Evolutionary conservation across 2,329 filamentous ascomycete genomes (phyloP).

Genomic region (Didymella sp.): DNA sequence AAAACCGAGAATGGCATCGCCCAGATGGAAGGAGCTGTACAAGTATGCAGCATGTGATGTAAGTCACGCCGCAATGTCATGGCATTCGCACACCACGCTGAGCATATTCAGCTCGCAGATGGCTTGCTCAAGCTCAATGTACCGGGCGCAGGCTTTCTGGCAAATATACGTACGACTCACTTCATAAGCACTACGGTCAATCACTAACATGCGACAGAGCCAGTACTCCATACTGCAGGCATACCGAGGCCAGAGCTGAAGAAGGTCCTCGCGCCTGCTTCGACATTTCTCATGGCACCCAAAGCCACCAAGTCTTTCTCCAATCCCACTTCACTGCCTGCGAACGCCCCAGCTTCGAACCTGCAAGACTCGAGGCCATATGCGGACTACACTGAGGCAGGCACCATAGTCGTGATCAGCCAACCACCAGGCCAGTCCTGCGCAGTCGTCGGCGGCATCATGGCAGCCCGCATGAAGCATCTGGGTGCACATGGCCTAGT

Average conservation of each 20-base stretch:
- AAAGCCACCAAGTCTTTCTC: conserved; percentile 59
- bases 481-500: conserved; percentile 67
- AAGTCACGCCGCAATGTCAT: conserved; percentile 5
- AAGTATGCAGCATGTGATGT: conserved; percentile 47
- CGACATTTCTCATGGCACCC: conserved; percentile 68
- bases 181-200: conserved; percentile 5
- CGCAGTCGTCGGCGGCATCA: conserved; percentile 78
- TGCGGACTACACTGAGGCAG: conserved; percentile 68
- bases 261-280: conserved; percentile 61
- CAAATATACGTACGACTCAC: conserved; percentile 63
- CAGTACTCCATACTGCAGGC: conserved; percentile 34
- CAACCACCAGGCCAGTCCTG: conserved; percentile 71
- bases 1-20: conserved; percentile 29
- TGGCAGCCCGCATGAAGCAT: conserved; percentile 72
- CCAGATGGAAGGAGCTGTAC: conserved; percentile 42
- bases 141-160: conserved; percentile 69
- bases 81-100: conserved; percentile 13
- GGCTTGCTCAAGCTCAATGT: conserved; percentile 74
- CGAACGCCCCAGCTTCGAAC: conserved; percentile 41
- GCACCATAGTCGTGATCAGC: conserved; percentile 70
- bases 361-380: conserved; percentile 62
- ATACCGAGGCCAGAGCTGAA: conserved; percentile 25
- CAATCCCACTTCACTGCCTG: conserved; percentile 41
- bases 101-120: conserved; percentile 61
- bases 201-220: conserved; percentile 27